Evolutionary conservation across 78 protist species (phyloP).

Genomic region (Tieghemostelium lacteum): DNA sequence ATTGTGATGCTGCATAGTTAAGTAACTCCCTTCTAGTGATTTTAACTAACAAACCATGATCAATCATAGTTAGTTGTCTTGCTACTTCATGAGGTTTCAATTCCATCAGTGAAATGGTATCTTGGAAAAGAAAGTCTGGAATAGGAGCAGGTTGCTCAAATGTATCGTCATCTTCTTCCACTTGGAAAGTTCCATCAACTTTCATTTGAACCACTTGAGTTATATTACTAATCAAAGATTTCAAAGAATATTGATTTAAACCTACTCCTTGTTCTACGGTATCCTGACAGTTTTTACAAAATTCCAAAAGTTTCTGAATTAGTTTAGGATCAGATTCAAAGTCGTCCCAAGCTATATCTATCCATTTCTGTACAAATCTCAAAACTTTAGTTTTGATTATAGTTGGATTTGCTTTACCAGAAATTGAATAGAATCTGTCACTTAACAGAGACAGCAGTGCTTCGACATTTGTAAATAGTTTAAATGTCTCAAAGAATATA

Average conservation of each 20-base stretch:
- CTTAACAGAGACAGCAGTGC: neutral
- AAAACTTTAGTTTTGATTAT: conserved; percentile 32
- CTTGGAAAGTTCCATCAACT: conserved; percentile 21
- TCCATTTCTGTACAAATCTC: conserved; percentile 46
- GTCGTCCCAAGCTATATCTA: conserved; percentile 50
- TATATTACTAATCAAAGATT: neutral
- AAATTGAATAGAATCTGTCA: conserved; percentile 47
- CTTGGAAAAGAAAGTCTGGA: conserved; percentile 36
- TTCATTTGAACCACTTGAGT: neutral
- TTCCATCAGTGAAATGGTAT: conserved; percentile 10
- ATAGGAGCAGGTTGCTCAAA: conserved; percentile 71
- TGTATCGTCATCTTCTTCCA: conserved; percentile 10
- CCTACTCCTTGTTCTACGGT: conserved; percentile 41
- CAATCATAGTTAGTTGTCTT: conserved; percentile 61
- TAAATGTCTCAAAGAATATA: conserved; percentile 58
- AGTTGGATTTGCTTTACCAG: conserved; percentile 33
- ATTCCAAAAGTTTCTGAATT: conserved; percentile 1
- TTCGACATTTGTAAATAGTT: conserved; percentile 36
- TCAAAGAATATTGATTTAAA: conserved; percentile 10
- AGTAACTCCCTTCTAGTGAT: conserved; percentile 39
- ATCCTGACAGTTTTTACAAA: conserved; percentile 26
- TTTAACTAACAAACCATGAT: conserved; percentile 18
- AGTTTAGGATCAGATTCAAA: neutral
- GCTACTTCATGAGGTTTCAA: conserved; percentile 67
- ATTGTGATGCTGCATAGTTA: conserved; percentile 24